Evolutionary conservation across 768 basidiomycete species (phyloP).

Genomic region (Gelatoporia subvermispora): DNA sequence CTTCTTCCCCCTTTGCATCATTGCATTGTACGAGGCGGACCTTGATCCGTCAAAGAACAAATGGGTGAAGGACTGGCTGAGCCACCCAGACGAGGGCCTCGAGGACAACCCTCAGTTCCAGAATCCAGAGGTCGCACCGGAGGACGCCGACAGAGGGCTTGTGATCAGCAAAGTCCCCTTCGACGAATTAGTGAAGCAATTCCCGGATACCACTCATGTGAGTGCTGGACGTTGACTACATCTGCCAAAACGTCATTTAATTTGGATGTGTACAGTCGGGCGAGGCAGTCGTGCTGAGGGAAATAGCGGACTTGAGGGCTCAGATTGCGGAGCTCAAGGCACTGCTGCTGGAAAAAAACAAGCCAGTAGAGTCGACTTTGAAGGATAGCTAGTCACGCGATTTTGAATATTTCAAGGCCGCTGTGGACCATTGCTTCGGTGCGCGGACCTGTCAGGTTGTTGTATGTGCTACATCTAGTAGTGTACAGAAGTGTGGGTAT

Average conservation of each 20-base stretch:
- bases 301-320: slow-evolving; percentile 53
- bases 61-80: slow-evolving; percentile 71
- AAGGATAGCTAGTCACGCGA: too few relatives aligned
- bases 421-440: not conserved
- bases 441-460: too few relatives aligned
- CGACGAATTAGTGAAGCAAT: slow-evolving; percentile 59
- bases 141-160: slow-evolving; percentile 48
- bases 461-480: slow-evolving; percentile 5
- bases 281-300: slow-evolving; percentile 61
- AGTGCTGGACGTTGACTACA: slow-evolving; percentile 18
- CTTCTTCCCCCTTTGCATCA: slow-evolving; percentile 67
- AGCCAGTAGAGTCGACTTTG: not conserved
- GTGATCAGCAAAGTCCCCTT: slow-evolving; percentile 70
- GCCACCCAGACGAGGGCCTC: slow-evolving; percentile 52
- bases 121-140: slow-evolving; percentile 58
- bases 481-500: slow-evolving; percentile 9
- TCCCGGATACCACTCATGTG: slow-evolving; percentile 72
- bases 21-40: slow-evolving; percentile 74
- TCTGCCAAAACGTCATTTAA: not conserved
- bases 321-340: slow-evolving; percentile 33
- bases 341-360: slow-evolving; percentile 25
- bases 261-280: slow-evolving; percentile 46
- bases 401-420: not conserved
- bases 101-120: slow-evolving; percentile 47
- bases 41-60: slow-evolving; percentile 41